Evolutionary conservation across 2,329 filamentous ascomycete genomes (phyloP).

Genomic region (Byssothecium circinans): DNA sequence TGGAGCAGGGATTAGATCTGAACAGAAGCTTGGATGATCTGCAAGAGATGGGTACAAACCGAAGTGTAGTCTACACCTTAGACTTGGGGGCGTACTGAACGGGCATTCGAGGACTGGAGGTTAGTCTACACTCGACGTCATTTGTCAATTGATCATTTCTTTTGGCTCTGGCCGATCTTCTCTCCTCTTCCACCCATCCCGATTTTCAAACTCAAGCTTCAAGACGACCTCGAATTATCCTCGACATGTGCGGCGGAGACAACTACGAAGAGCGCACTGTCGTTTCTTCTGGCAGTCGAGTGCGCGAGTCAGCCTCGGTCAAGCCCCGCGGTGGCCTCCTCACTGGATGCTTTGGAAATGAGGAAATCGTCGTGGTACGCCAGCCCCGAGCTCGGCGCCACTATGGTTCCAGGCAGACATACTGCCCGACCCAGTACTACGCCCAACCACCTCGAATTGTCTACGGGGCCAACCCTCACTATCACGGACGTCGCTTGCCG

Average conservation of each 20-base stretch:
- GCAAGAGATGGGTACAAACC: no score
- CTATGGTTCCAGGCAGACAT: constrained; percentile 23
- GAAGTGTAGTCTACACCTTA: no score
- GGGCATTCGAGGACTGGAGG: no score
- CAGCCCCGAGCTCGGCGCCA: constrained; percentile 15
- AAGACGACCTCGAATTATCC: neutral
- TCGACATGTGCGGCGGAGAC: constrained; percentile 30
- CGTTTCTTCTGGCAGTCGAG: constrained; percentile 15
- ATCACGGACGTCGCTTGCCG: neutral
- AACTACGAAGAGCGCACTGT: constrained; percentile 20
- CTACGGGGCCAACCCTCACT: neutral
- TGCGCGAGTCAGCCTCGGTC: constrained; percentile 1
- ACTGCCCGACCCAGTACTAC: constrained; percentile 35
- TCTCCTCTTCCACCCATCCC: neutral
- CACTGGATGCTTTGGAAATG: constrained; percentile 1
- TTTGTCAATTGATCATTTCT: no score
- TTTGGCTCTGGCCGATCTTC: no score
- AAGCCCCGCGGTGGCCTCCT: neutral
- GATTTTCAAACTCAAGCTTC: neutral
- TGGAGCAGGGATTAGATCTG: no score
- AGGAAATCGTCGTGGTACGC: constrained; percentile 2
- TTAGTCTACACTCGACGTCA: no score
- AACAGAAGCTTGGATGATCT: no score
- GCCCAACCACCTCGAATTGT: constrained; percentile 12
- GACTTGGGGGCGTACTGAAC: no score